Evolutionary conservation across 129 eudicot species (phyloP), one percentile per base, ranked within the genome.

Genomic region (Saussurea involucrata): DNA sequence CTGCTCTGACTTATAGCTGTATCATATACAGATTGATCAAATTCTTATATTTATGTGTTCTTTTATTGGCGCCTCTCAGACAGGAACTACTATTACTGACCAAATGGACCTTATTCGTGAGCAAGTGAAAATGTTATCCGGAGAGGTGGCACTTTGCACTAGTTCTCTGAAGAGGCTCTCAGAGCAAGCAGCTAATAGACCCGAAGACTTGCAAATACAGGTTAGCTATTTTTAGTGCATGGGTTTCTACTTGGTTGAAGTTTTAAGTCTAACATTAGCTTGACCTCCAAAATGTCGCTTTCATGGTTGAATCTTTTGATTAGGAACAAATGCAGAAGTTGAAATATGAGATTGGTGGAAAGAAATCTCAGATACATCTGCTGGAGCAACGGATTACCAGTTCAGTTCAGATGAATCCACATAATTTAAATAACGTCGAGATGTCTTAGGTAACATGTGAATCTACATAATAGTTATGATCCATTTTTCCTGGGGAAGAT

Each of bases 111-210:
- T 90, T 73, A 85, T 88, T 11, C 85, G 83, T 15, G 98, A 93
- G 71, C 96, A 93, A 80, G 85, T 93, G 33, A 90, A 93, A 77
- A 83, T 90, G 92, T 76, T 93, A 76, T 95, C 97, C 24, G 97
- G 97, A 15, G 98, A 93, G 78, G 89, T 93, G 76, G 98, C 98
- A 71, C 80, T 90, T 13, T 83, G 84, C 69, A 85, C 88, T 71
- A 93, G 97, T 68, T 83, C 97, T 72, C 79, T 93, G 73, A 93
- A 88, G 82, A 80, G 98, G 64, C 78, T 93, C 55, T 82, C 92
- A 44, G 95, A 90, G 78, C 92, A 88, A 78, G 86, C 89, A 66
- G 85, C 86, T 64, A 87, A 75, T 78, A 83, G 82, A 76, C 97
- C 98, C 27, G 87, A 82, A 66, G 92, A 83, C 71, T 58, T 72